Evolutionary conservation across 306 rosid species (phyloP), one percentile per base, ranked within the genome.

Genomic region (Purshia tridentata): DNA sequence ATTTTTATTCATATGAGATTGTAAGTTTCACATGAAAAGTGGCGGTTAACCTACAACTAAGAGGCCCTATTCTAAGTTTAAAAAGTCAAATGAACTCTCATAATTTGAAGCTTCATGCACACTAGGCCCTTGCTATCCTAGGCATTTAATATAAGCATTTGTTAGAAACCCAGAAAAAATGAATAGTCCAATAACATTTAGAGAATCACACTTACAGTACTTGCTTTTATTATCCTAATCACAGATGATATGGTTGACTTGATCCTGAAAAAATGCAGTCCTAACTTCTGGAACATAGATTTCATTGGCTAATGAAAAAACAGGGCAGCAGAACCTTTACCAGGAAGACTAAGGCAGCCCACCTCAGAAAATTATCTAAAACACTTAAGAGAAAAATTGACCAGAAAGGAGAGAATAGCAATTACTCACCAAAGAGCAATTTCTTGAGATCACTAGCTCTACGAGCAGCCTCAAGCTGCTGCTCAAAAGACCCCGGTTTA

Each of bases 401-500:
- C 10, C 4, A 39, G 40, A 44, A 46, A 47, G 75, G 62, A 64
- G 68, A 65, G 45, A 60, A 45, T 18, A 69, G 19, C 37, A 12
- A 64, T 19, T 69, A 86, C 99, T 87, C 73, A 95, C 99, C 98
- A 67, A 91, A 84, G 58, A 95, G 85, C 80, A 95, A 65, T 84
- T 91, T 95, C 84, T 88, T 91, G 72, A 95, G 85, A 66, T 90
- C 86, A 79, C 84, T 91, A 56, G 97, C 98, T 81, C 98, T 84
- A 47, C 99, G 99, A 82, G 96, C 89, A 72, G 98, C 99, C 86
- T 95, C 99, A 44, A 95, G 98, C 74, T 95, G 86, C 73, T 85
- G 78, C 88, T 95, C 97, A 51, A 95, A 95, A 44, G 93, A 88
- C 46, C 84, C 87, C 10, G 81, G 81, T 76, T 79, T 79, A 5